Evolutionary conservation across 2,329 filamentous ascomycete species (phyloP).

Genomic region (Claviceps lovelessii): DNA sequence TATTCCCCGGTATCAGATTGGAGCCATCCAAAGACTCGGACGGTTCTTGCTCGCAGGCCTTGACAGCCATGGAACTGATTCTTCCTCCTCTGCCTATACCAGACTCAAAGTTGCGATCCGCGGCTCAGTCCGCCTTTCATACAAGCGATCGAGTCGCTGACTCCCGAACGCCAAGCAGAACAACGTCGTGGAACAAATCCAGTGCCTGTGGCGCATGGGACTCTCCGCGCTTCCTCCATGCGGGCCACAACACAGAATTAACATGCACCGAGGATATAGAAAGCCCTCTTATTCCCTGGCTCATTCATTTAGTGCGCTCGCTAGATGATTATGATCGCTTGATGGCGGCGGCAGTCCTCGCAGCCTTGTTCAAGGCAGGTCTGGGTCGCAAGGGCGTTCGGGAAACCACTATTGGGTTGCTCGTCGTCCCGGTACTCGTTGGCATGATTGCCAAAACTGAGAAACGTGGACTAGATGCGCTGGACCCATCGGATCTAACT

Average conservation of each 20-base stretch:
- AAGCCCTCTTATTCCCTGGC: slow-evolving; percentile 58
- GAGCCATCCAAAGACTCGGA: slow-evolving; percentile 31
- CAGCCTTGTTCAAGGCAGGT: slow-evolving; percentile 53
- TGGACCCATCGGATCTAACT: slow-evolving; percentile 22
- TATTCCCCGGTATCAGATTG: slow-evolving; percentile 49
- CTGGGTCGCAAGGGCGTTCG: slow-evolving; percentile 46
- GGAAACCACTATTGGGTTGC: slow-evolving; percentile 47
- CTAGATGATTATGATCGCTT: slow-evolving; percentile 44
- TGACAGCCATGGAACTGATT: slow-evolving; percentile 49
- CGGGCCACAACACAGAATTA: slow-evolving; percentile 14
- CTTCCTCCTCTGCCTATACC: slow-evolving; percentile 41
- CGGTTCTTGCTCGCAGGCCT: slow-evolving; percentile 23
- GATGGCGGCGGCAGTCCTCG: slow-evolving; percentile 54
- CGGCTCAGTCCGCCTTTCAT: slow-evolving; percentile 12
- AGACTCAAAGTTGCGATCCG: slow-evolving; percentile 17
- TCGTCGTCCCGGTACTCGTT: slow-evolving; percentile 58
- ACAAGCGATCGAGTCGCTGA: slow-evolving; percentile 13
- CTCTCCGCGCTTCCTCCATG: slow-evolving; percentile 16
- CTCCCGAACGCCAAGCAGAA: slow-evolving; percentile 16
- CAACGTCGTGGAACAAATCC: slow-evolving; percentile 15
- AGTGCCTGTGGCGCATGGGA: slow-evolving; percentile 19
- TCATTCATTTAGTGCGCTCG: slow-evolving; percentile 49
- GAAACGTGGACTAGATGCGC: slow-evolving; percentile 30
- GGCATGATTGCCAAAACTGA: slow-evolving; percentile 37
- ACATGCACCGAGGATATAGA: slow-evolving; percentile 44